A percentile compares a stretch with the other conserved stretches of the same genome.
phyloP scores from a whole-genome alignment of 2,329 filamentous ascomycete species.

The Aspergillus tubingensis region DNA sequence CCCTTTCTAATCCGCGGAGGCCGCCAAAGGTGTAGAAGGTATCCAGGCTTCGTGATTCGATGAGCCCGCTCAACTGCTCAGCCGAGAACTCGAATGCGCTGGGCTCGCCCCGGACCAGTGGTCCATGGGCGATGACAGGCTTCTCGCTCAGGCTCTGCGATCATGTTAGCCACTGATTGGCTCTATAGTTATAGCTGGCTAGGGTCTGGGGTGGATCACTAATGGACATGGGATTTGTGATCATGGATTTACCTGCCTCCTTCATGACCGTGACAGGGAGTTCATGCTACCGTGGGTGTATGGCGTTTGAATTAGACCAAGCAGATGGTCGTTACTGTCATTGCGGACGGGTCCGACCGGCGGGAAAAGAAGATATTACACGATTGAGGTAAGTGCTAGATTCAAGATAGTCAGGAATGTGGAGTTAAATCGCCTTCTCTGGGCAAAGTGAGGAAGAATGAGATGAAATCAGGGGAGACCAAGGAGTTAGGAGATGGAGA shows the following conservation, averaged over 20 bases:
- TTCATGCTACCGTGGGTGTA: background rate
- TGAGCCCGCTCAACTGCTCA: slow-evolving; percentile 78
- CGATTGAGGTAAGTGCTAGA: background rate
- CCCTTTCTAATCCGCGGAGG: slow-evolving; percentile 71
- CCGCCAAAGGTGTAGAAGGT: slow-evolving; percentile 79
- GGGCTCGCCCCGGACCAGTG: background rate
- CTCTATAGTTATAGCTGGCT: background rate
- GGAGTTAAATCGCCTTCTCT: background rate
- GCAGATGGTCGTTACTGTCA: background rate
- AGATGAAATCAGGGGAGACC: background rate
- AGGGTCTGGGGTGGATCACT: background rate
- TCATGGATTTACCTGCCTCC: background rate
- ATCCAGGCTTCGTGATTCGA: slow-evolving; percentile 78
- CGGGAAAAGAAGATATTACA: background rate
- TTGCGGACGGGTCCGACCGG: background rate
- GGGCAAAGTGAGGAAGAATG: background rate
- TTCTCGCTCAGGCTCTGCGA: background rate
- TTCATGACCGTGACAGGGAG: background rate
- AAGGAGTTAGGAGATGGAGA: background rate
- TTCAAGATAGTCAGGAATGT: background rate
- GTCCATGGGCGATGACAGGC: background rate
- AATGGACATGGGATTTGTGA: background rate
- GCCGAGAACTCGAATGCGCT: slow-evolving; percentile 53
- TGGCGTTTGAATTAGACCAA: background rate
- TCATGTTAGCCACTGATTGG: background rate